These are phyloP conservation scores for Pinguiococcus pyrenoidosus DNA, from an alignment of 108 stramenopile genomes.

Conservation along the genomic window DNA sequence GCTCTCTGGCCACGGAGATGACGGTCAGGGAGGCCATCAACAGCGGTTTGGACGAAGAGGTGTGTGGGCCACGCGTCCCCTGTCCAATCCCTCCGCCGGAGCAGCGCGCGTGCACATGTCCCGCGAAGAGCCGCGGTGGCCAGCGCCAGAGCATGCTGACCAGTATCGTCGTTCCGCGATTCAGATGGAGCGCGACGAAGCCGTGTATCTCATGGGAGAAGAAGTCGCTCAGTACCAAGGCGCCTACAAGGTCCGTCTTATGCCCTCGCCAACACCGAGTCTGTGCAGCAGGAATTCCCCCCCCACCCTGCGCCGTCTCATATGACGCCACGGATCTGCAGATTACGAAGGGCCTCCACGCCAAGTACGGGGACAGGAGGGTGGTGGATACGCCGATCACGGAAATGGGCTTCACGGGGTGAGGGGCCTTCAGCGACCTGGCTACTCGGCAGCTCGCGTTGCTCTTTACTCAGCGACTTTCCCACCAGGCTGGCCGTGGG, in stretches of 20 bases:
- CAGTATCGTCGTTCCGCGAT: too few species aligned
- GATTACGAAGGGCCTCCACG: conserved; percentile 55
- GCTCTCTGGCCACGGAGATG: conserved; percentile 39
- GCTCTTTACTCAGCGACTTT: neutral
- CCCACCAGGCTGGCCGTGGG: conserved; percentile 82
- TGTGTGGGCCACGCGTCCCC: too few species aligned
- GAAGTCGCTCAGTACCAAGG: conserved; percentile 99
- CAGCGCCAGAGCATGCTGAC: neutral
- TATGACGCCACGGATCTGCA: neutral
- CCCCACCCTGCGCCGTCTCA: neutral
- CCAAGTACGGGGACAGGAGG: conserved; percentile 90
- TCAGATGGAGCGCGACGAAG: conserved; percentile 82
- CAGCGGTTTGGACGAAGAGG: conserved; percentile 92
- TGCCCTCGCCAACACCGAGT: neutral
- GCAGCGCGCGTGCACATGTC: neutral
- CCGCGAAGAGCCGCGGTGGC: neutral
- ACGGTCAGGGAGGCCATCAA: conserved; percentile 95
- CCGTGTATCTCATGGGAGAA: conserved; percentile 86
- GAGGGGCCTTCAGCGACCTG: too few species aligned
- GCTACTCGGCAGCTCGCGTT: too few species aligned
- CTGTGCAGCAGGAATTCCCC: neutral
- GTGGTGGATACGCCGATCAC: conserved; percentile 99
- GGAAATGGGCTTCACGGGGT: conserved; percentile 59
- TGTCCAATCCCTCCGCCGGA: neutral
- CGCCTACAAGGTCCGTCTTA: conserved; percentile 88